Conservation (phyloP, 2,329 filamentous ascomycete species). For the Lizonia empirigonia region DNA sequence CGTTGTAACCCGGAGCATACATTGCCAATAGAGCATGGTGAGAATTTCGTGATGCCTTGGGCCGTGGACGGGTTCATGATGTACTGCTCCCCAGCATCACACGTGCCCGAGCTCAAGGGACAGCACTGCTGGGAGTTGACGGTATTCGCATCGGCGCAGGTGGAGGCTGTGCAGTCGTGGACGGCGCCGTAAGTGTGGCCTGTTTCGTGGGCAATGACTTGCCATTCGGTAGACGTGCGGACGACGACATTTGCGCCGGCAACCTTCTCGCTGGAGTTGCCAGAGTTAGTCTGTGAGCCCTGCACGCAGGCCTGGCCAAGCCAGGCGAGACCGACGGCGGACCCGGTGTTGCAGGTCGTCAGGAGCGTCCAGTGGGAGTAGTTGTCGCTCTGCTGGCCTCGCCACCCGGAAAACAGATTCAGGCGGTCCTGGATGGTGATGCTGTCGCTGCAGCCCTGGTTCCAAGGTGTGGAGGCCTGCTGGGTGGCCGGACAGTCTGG, state of each 20-base stretch:
- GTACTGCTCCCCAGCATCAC: slow-evolving; percentile 77
- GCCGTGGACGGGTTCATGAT: slow-evolving; percentile 96
- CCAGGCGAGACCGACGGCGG: slow-evolving; percentile 92
- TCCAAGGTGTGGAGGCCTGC: slow-evolving; percentile 77
- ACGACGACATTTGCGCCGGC: slow-evolving; percentile 90
- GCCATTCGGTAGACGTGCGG: slow-evolving; percentile 83
- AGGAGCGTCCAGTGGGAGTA: slow-evolving; percentile 95
- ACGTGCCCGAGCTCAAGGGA: slow-evolving; percentile 69
- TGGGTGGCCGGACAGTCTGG: slow-evolving; percentile 73
- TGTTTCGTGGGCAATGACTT: slow-evolving; percentile 92
- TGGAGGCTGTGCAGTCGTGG: slow-evolving; percentile 79
- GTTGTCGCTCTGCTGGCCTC: slow-evolving; percentile 73
- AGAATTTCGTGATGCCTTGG: slow-evolving; percentile 76
- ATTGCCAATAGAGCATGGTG: slow-evolving; percentile 87
- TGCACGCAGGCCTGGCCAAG: slow-evolving; percentile 82
- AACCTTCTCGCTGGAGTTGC: slow-evolving; percentile 69
- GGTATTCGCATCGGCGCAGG: slow-evolving; percentile 68
- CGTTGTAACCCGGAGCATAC: slow-evolving; percentile 85
- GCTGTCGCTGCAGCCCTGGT: slow-evolving; percentile 69
- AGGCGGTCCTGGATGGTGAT: slow-evolving; percentile 76
- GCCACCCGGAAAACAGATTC: slow-evolving; percentile 88
- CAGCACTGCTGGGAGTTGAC: slow-evolving; percentile 75
- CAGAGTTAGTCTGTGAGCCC: slow-evolving; percentile 54
- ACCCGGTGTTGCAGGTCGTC: slow-evolving; percentile 78
- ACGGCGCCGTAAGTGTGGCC: slow-evolving; percentile 96